A percentile compares a stretch with the other conserved stretches of the same genome.
Conservation (phyloP, 805 yeast species). For the Hanseniaspora thailandica region DNA sequence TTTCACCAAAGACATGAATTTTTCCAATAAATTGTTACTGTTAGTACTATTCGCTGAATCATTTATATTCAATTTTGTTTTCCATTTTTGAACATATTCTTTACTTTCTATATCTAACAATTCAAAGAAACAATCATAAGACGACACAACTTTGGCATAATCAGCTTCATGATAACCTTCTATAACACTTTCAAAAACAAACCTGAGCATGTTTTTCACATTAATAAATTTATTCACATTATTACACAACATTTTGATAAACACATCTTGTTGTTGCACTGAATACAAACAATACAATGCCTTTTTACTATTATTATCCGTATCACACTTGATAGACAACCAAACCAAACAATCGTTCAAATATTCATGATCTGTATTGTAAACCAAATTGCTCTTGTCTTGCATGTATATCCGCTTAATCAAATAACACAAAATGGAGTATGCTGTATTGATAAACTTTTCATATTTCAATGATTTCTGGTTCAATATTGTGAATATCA, state of each 20-base stretch:
- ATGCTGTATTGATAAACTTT: slow-evolving; percentile 22
- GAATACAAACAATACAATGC: slow-evolving; percentile 27
- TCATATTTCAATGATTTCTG: not conserved
- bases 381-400: slow-evolving; percentile 15
- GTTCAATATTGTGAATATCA: slow-evolving; percentile 15
- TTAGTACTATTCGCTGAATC: too few species aligned
- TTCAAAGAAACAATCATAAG: not conserved
- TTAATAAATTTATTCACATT: not conserved
- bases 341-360: slow-evolving; percentile 12
- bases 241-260: slow-evolving; percentile 14
- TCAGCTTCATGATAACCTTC: not conserved
- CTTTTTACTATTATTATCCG: slow-evolving; percentile 18
- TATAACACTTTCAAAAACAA: not conserved
- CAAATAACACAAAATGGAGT: slow-evolving; percentile 36
- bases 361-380: not conserved
- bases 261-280: slow-evolving; percentile 16
- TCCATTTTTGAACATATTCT: not conserved
- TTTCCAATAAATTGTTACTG: not conserved
- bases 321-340: slow-evolving; percentile 11
- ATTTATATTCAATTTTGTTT: not conserved
- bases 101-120: not conserved
- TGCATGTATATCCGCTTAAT: slow-evolving; percentile 35
- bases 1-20: not conserved
- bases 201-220: not conserved
- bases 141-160: not conserved